Conservation (phyloP, 257 asterid genomes). For the Plantago major region DNA sequence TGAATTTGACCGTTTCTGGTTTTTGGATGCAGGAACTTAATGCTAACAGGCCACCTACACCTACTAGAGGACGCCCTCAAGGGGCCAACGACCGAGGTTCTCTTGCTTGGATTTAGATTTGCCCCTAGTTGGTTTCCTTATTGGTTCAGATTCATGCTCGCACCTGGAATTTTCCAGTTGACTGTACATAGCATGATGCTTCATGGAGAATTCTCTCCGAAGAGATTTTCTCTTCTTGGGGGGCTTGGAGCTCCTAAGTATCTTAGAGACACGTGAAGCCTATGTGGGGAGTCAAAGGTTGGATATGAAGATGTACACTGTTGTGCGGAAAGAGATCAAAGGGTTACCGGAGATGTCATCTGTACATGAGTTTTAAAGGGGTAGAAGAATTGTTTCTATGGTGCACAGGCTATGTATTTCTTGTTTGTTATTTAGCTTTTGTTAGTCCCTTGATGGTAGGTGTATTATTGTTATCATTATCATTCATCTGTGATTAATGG, state of each 20-base stretch:
- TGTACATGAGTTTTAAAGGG: slow-evolving; percentile 36
- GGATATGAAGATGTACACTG: slow-evolving; percentile 11
- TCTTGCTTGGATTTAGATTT: slow-evolving; percentile 84
- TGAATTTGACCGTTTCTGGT: slow-evolving; percentile 7
- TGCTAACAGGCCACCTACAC: slow-evolving; percentile 97
- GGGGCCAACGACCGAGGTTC: slow-evolving; percentile 87
- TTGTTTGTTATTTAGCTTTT: slow-evolving; percentile 17
- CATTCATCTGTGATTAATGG: slow-evolving; percentile 28
- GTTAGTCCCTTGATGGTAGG: slow-evolving; percentile 30
- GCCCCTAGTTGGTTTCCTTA: slow-evolving; percentile 36
- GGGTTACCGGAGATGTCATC: slow-evolving; percentile 18
- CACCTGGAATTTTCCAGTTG: slow-evolving; percentile 51
- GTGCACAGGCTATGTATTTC: slow-evolving; percentile 27
- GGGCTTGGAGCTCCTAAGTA: slow-evolving; percentile 17
- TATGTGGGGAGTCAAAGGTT: slow-evolving; percentile 19
- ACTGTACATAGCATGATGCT: slow-evolving; percentile 57
- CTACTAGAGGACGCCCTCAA: slow-evolving; percentile 97
- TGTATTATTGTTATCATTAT: slow-evolving; percentile 34
- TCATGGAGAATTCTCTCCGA: slow-evolving; percentile 24
- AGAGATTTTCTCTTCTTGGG: slow-evolving; percentile 20
- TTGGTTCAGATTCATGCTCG: slow-evolving; percentile 50
- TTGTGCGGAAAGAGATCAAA: slow-evolving; percentile 24
- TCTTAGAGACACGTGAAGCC: slow-evolving; percentile 22
- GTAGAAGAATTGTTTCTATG: slow-evolving; percentile 28
- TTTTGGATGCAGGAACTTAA: slow-evolving; percentile 72